Percentiles rank a stretch among this genome's conserved stretches.
phyloP scores from a whole-genome alignment of 2,329 filamentous ascomycete species.

The Pseudogymnoascus sp. region DNA sequence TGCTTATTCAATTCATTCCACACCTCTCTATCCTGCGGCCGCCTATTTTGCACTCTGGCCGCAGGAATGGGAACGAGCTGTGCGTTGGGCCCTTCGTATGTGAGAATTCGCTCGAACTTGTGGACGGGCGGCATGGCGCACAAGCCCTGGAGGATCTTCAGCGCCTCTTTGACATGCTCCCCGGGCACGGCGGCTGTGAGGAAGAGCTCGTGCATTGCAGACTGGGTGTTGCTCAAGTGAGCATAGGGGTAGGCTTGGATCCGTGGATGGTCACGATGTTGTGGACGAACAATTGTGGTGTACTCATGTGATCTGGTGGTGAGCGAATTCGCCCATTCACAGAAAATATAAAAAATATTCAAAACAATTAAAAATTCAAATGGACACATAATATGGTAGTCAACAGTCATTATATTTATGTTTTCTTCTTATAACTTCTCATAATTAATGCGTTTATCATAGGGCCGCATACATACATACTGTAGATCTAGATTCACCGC shows the following conservation, averaged over 20 bases:
- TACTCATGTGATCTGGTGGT: constrained; percentile 1
- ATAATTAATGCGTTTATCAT: background rate
- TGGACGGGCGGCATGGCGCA: constrained; percentile 48
- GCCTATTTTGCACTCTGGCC: constrained; percentile 16
- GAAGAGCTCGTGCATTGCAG: constrained; percentile 50
- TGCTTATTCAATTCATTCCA: constrained; percentile 50
- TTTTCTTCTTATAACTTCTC: background rate
- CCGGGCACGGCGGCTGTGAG: constrained; percentile 46
- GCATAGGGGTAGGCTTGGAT: background rate
- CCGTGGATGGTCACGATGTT: background rate
- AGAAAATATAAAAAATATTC: background rate
- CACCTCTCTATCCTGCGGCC: constrained; percentile 12
- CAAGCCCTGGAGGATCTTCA: constrained; percentile 48
- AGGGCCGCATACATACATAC: background rate
- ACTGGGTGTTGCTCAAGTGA: background rate
- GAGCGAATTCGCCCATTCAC: background rate
- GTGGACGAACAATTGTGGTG: background rate
- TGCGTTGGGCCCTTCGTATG: constrained; percentile 41
- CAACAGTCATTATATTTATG: background rate
- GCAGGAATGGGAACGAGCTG: constrained; percentile 20
- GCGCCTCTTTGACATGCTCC: constrained; percentile 40
- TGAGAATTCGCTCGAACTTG: constrained; percentile 43
- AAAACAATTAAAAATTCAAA: background rate
- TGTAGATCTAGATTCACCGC: background rate
- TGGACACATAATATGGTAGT: background rate